Conservation (phyloP, 345 rosid species). For the Murraya koenigii region DNA sequence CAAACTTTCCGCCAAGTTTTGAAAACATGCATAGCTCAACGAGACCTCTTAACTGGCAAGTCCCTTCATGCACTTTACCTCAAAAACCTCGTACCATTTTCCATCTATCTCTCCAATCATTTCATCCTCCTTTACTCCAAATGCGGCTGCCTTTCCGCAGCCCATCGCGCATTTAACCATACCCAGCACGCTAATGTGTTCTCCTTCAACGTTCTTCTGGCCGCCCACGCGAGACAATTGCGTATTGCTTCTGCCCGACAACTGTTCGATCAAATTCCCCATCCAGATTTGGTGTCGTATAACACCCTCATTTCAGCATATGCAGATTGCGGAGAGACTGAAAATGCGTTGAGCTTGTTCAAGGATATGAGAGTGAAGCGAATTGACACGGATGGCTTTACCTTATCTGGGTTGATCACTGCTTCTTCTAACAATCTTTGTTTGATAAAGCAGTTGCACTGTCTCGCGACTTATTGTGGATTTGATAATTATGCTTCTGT, state of each 20-base stretch:
- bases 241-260: slow-evolving; percentile 44
- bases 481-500: slow-evolving; percentile 67
- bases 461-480: slow-evolving; percentile 53
- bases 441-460: slow-evolving; percentile 66
- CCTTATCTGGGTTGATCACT: slow-evolving; percentile 67
- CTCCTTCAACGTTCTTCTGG: slow-evolving; percentile 71
- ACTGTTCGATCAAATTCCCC: slow-evolving; percentile 80
- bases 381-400: slow-evolving; percentile 68
- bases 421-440: slow-evolving; percentile 45
- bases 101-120: slow-evolving; percentile 85
- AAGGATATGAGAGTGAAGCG: slow-evolving; percentile 50
- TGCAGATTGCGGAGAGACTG: slow-evolving; percentile 54
- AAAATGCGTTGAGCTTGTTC: slow-evolving; percentile 47
- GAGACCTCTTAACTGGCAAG: slow-evolving; percentile 60
- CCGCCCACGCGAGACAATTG: slow-evolving; percentile 48
- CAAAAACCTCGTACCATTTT: slow-evolving; percentile 59
- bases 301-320: slow-evolving; percentile 76
- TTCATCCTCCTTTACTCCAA: slow-evolving; percentile 87
- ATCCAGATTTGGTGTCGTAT: slow-evolving; percentile 71
- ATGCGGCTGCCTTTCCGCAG: slow-evolving; percentile 52
- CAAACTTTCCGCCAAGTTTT: slow-evolving; percentile 50
- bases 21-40: slow-evolving; percentile 47
- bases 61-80: slow-evolving; percentile 67
- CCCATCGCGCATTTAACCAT: slow-evolving; percentile 46
- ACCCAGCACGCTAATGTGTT: slow-evolving; percentile 59